phyloP scores from a whole-genome alignment of 805 yeast genomes.

The Saccharomycopsis schoenii region DNA sequence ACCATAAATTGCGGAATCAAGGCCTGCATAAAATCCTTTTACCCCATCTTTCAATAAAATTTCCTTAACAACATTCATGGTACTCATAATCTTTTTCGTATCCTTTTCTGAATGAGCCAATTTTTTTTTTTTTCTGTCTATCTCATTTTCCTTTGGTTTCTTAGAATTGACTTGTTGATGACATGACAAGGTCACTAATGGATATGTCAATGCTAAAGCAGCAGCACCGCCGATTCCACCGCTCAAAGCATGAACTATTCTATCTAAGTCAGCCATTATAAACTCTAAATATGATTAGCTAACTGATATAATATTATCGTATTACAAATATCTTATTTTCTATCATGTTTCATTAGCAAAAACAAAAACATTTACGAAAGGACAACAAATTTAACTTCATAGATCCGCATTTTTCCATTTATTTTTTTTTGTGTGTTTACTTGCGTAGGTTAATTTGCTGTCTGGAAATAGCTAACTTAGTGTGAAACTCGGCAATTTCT shows the following conservation, averaged over 20 bases:
- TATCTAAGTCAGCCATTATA: conserved; percentile 24
- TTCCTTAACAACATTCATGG: conserved; percentile 29
- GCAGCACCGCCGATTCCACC: conserved; percentile 93
- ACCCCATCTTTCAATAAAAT: conserved; percentile 52
- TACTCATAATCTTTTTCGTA: conserved; percentile 17
- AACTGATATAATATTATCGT: too few relatives aligned
- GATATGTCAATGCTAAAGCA: conserved; percentile 81
- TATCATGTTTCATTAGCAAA: too few relatives aligned
- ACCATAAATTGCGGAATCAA: conserved; percentile 82
- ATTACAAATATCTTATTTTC: too few relatives aligned
- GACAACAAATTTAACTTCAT: too few relatives aligned
- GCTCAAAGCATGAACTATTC: conserved; percentile 80
- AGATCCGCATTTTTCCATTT: too few relatives aligned
- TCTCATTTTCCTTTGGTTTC: conserved; percentile 14
- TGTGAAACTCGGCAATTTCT: too few relatives aligned
- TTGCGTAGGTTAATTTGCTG: too few relatives aligned
- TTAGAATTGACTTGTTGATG: conserved; percentile 64
- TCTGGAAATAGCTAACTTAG: too few relatives aligned
- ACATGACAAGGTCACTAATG: conserved; percentile 78
- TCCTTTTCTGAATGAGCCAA: neutral
- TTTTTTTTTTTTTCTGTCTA: conserved; percentile 16
- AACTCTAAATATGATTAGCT: too few relatives aligned
- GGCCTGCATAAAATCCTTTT: conserved; percentile 68
- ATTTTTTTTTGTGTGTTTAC: too few relatives aligned
- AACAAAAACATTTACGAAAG: too few relatives aligned